These are phyloP conservation scores for Gnetum montanum DNA, from an alignment of 75 land plant species.

Conservation along the genomic window DNA sequence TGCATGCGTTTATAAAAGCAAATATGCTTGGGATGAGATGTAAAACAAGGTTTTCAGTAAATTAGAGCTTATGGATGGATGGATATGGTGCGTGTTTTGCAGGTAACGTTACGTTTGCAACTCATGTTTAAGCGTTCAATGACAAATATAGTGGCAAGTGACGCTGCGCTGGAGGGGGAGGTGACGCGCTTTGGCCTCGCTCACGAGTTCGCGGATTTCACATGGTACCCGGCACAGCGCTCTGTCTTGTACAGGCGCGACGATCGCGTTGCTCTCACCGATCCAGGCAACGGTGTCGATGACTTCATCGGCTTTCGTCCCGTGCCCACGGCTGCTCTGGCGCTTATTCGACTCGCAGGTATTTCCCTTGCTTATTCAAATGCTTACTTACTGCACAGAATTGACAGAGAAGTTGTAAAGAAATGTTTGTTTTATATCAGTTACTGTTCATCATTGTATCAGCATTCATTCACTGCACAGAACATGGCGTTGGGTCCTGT, in stretches of 20 bases:
- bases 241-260: conserved; percentile 38
- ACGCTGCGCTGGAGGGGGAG: conserved; percentile 22
- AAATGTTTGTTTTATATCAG: no score
- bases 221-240: conserved; percentile 53
- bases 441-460: no score
- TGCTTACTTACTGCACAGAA: no score
- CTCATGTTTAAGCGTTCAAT: conserved; percentile 55
- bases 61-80: no score
- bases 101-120: conserved; percentile 56
- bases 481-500: no score
- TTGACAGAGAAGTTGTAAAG: no score
- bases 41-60: no score
- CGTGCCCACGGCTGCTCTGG: conserved; percentile 10
- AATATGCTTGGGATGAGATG: no score
- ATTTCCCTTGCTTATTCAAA: no score
- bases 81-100: no score
- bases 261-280: conserved; percentile 32
- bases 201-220: conserved; percentile 58
- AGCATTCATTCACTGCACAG: no score
- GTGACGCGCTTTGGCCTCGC: conserved; percentile 21
- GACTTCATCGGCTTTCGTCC: conserved; percentile 53
- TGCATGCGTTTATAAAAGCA: no score
- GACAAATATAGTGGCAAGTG: conserved; percentile 27
- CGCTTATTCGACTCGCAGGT: conserved; percentile 27
- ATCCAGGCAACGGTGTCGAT: conserved; percentile 39